A percentile compares a stretch with the other conserved stretches of the same genome.
phyloP scores from a whole-genome alignment of 331 rosid genomes.

The Acacia pycnantha region DNA sequence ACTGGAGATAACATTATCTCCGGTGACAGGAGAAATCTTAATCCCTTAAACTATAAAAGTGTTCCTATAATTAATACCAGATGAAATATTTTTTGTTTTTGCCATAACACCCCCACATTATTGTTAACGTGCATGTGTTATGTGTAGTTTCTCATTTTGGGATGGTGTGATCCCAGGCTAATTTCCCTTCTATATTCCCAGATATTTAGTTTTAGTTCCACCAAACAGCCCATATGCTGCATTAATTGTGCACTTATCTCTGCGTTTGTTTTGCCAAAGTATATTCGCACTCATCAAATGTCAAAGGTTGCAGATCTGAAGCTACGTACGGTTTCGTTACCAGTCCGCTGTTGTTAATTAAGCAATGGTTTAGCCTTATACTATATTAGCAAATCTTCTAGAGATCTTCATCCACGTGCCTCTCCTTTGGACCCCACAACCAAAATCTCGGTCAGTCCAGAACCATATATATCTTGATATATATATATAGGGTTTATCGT shows the following conservation, averaged over 20 bases:
- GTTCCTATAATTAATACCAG: too few relatives aligned
- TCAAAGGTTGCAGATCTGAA: not conserved
- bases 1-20: too few relatives aligned
- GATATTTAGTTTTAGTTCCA: not conserved
- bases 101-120: too few relatives aligned
- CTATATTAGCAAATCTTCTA: not conserved
- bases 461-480: accelerated
- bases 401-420: not conserved
- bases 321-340: not conserved
- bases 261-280: too few relatives aligned
- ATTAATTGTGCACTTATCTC: not conserved
- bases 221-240: not conserved
- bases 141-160: not conserved
- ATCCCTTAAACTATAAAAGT: too few relatives aligned
- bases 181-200: not conserved
- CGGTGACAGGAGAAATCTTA: too few relatives aligned
- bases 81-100: too few relatives aligned
- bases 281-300: not conserved
- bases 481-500: too few relatives aligned
- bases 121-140: not conserved
- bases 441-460: not conserved
- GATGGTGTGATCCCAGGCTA: not conserved
- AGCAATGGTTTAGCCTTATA: not conserved
- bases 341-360: not conserved
- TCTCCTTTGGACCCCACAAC: not conserved